Evolutionary conservation across 768 basidiomycete genomes (phyloP), one percentile per base, ranked within the genome.

Genomic region (Russula olivacea): DNA sequence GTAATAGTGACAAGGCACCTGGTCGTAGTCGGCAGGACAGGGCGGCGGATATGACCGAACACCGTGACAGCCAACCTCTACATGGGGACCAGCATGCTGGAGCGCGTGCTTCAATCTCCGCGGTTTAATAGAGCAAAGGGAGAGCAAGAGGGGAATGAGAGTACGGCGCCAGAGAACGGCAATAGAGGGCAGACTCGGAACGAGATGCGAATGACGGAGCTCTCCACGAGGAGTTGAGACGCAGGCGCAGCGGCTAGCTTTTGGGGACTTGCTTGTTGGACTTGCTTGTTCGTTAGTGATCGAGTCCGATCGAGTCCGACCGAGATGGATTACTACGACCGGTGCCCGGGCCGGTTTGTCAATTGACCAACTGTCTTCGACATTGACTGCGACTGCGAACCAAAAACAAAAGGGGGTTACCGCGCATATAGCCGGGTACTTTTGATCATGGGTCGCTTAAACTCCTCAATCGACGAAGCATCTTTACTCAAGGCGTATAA

Each of bases 401-500:
- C 45, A 10, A 56, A 45, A n/a, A 8, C 17, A 25, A 55, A 45
- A 45, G 28, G 41, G n/a, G 43, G 41, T 21, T 43, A 36, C 36
- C 12, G 17, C 55, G 53, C 54, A 55, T 32, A 61, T 47, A 61
- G 25, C 52, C 51, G 52, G 17, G 38, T 56, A 34, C 40, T 14
- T 36, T 23, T 55, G 53, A 40, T 30, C 19, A 86, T 87, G 83
- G 81, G 82, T 32, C 83, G 80, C 68, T 77, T 86, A 61, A 86
- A 84, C 70, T 81, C 90, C 68, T 79, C 85, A 52, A 79, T 87
- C 30, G 92, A 94, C 73, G 91, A 94, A 72, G 89, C 84, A 10
- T 75, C 87, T 12, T 75, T 98, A 47, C 83, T 98, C 61, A 93
- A 93, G 75, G 81, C 90, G 2, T 98, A 98, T 71, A 88, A 86